phyloP scores from a whole-genome alignment of 495 filamentous ascomycete species.

The Trichoderma reesei region DNA sequence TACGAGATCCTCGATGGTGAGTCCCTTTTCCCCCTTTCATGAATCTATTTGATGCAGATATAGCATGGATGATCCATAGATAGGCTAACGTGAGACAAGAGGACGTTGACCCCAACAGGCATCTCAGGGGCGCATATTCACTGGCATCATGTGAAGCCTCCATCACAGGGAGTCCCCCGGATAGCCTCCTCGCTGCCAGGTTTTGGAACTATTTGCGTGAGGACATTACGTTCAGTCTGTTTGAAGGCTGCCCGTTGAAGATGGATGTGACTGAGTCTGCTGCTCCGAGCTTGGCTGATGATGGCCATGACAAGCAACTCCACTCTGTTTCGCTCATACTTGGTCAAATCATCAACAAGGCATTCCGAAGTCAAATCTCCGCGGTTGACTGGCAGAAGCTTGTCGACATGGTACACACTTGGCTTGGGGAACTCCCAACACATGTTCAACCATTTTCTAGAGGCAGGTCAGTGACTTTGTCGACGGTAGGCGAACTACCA shows the following conservation, averaged over 20 bases:
- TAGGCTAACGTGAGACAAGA: slow-evolving; percentile 9
- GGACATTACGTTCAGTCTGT: slow-evolving; percentile 30
- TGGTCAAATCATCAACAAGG: slow-evolving; percentile 25
- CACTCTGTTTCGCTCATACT: slow-evolving; percentile 24
- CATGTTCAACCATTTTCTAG: neutral
- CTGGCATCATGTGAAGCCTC: slow-evolving; percentile 13
- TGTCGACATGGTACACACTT: neutral
- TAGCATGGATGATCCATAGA: neutral
- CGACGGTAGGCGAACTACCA: neutral
- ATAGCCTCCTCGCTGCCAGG: slow-evolving; percentile 23
- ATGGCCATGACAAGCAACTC: slow-evolving; percentile 20
- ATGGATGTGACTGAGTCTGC: slow-evolving; percentile 21
- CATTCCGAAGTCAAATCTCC: slow-evolving; percentile 10
- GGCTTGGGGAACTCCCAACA: neutral
- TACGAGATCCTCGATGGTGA: slow-evolving; percentile 27
- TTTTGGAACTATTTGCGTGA: slow-evolving; percentile 34
- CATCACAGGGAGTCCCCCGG: slow-evolving; percentile 7
- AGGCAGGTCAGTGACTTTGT: neutral
- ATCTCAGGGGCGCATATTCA: slow-evolving; percentile 17
- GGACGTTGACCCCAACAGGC: slow-evolving; percentile 15
- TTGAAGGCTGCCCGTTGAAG: slow-evolving; percentile 23
- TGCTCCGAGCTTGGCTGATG: slow-evolving; percentile 1
- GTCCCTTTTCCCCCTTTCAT: too few relatives aligned
- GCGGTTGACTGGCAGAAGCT: neutral
- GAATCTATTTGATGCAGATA: neutral